These are phyloP conservation scores for Yamadazyma diddensiae DNA, from an alignment of 1,139 yeast genomes.

Conservation along the genomic window DNA sequence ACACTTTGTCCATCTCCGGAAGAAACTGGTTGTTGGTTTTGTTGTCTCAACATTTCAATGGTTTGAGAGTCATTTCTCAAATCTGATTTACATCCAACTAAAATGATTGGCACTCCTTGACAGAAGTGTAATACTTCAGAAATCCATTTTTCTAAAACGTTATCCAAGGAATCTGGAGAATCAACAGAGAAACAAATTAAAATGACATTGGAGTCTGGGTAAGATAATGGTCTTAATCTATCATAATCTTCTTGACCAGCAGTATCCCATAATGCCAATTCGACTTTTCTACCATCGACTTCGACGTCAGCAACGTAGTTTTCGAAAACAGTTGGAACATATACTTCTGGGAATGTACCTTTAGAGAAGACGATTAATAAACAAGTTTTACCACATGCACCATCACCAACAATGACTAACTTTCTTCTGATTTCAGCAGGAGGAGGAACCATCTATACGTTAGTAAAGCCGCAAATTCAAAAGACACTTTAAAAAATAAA, in stretches of 20 bases:
- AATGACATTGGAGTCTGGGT: constrained; percentile 91
- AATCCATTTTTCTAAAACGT: constrained; percentile 94
- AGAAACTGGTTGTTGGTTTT: constrained; percentile 74
- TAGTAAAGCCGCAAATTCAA: too few relatives aligned
- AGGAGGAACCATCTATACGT: constrained; percentile 41
- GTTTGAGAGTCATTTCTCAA: constrained; percentile 78
- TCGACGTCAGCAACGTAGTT: constrained; percentile 93
- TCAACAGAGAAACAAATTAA: constrained; percentile 90
- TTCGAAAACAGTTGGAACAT: constrained; percentile 94
- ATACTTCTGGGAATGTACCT: constrained; percentile 94
- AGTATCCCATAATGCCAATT: constrained; percentile 95
- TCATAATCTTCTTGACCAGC: constrained; percentile 98
- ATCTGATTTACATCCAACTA: constrained; percentile 92
- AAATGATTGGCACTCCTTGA: constrained; percentile 90
- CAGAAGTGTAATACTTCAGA: constrained; percentile 93
- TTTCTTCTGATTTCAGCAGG: constrained; percentile 74
- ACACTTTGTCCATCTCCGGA: constrained; percentile 79
- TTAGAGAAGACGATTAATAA: constrained; percentile 82
- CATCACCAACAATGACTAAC: constrained; percentile 83
- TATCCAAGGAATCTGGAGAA: constrained; percentile 88
- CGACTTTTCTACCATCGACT: constrained; percentile 92
- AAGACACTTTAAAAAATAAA: too few relatives aligned
- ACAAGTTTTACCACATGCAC: constrained; percentile 87
- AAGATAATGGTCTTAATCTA: constrained; percentile 88
- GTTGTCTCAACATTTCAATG: constrained; percentile 70